These are phyloP conservation scores for Microbotryomycetes sp. DNA, from an alignment of 1,284 basidiomycete genomes.

Conservation along the genomic window DNA sequence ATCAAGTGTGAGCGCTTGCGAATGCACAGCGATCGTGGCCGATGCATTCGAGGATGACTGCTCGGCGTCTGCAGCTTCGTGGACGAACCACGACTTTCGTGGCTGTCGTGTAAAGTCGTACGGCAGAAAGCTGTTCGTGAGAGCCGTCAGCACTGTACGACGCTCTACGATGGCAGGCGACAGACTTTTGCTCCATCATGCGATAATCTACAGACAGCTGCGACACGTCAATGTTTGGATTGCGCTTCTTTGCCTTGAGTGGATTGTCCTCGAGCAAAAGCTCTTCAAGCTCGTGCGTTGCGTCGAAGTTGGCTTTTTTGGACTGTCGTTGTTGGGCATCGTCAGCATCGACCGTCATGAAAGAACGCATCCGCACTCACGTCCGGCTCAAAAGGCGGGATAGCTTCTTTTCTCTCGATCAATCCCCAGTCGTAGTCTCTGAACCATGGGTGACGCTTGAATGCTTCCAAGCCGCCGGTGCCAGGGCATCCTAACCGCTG, in stretches of 20 bases:
- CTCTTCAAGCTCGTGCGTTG: slow-evolving; percentile 97
- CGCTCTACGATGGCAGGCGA: no score
- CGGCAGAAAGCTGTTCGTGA: slow-evolving; percentile 13
- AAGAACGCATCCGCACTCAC: slow-evolving; percentile 47
- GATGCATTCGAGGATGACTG: not conserved
- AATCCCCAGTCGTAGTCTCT: slow-evolving; percentile 74
- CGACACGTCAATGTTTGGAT: slow-evolving; percentile 77
- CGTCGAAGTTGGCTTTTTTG: slow-evolving; percentile 97
- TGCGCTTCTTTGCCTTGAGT: slow-evolving; percentile 85
- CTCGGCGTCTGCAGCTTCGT: slow-evolving; percentile 1
- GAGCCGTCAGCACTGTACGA: not conserved
- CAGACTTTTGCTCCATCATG: slow-evolving; percentile 93
- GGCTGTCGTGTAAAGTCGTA: slow-evolving; percentile 29
- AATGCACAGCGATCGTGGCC: not conserved
- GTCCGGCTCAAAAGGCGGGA: slow-evolving; percentile 86
- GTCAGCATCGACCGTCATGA: not conserved
- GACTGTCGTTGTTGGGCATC: slow-evolving; percentile 49
- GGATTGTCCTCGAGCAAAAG: slow-evolving; percentile 93
- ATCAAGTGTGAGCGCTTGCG: slow-evolving; percentile 18
- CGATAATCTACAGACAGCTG: slow-evolving; percentile 81
- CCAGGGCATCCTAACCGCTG: slow-evolving; percentile 68
- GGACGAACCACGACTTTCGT: slow-evolving; percentile 25
- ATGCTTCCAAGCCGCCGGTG: slow-evolving; percentile 49
- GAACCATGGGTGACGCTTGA: slow-evolving; percentile 83
- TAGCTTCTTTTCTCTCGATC: slow-evolving; percentile 68